Percentiles rank a stretch among this genome's conserved stretches.
These are phyloP conservation scores for Magnolia sinica DNA, from an alignment of 164 flowering plant genomes.

Conservation along the genomic window DNA sequence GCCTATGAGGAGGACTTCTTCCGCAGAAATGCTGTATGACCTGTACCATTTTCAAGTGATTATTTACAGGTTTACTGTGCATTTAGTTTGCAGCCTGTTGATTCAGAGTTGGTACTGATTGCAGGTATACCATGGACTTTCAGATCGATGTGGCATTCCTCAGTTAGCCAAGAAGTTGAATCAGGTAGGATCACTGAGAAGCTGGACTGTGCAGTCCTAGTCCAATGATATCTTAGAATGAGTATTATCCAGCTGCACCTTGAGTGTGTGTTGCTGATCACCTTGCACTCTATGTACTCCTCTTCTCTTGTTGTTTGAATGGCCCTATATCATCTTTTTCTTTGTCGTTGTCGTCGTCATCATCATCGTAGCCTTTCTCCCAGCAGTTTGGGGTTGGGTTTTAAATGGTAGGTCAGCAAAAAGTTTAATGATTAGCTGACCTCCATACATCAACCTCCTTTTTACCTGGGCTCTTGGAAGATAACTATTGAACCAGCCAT, in stretches of 20 bases:
- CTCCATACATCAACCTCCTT: too few species aligned
- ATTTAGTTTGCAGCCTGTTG: background rate
- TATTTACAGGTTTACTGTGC: background rate
- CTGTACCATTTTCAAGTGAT: slow-evolving; percentile 5
- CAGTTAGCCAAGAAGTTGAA: slow-evolving; percentile 89
- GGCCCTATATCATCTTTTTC: background rate
- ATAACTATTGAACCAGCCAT: too few species aligned
- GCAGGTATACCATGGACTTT: slow-evolving; percentile 78
- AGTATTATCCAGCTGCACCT: background rate
- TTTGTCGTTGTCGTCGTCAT: too few species aligned
- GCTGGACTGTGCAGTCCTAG: background rate
- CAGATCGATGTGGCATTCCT: slow-evolving; percentile 84
- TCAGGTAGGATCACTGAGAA: slow-evolving; percentile 51
- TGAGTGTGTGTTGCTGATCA: background rate
- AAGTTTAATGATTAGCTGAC: too few species aligned
- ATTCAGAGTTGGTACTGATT: slow-evolving; percentile 9
- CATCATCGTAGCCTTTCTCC: too few species aligned
- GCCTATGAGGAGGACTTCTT: slow-evolving; percentile 86
- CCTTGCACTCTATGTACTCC: background rate
- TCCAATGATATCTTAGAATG: background rate
- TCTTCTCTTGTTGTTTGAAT: background rate
- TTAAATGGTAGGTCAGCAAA: too few species aligned
- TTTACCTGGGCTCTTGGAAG: too few species aligned
- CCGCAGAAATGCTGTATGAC: slow-evolving; percentile 76
- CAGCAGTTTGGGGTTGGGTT: too few species aligned